Base-by-base conservation (phyloP, 2,329 filamentous ascomycete genomes). In the Aspergillus novofumigatus region DNA sequence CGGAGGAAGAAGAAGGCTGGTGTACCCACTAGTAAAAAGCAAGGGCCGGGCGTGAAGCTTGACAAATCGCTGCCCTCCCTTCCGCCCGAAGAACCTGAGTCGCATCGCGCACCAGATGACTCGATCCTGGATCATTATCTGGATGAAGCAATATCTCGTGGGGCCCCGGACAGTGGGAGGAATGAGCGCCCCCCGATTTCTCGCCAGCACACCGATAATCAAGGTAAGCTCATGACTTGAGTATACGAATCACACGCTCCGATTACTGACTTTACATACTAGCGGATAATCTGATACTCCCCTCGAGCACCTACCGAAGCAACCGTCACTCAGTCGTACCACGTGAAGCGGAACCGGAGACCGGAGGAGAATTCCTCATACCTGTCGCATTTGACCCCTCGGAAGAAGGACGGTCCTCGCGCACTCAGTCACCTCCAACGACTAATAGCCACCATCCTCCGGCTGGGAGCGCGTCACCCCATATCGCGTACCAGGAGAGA, bases 21-120 rank as follows among this genome's bases (percentile, higher is more conserved):
- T 53, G 81, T 83, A 45, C 28, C 67, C 65, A 58, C 72, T 63
- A 60, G 67, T 29, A 66, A 69, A 59, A 73, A 67, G 52, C 64
- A 68, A 64, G 59, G 60, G 10, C 83, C 68, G 10, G 63, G 62
- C 21, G 85, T 87, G 78, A 86, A 91, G 60, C 85, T 90, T 42
- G 93, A 99, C 72, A 97, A 97, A 74, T 96, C 92, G 6, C 79
- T 99, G 38, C 94, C 94, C 21, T 94, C 94, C 26, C 81, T 97
- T 25, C 94, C 93, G 29, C 89, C 90, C 5, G 91, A 85, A 32
- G 80, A 85, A 38, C 81, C 83, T 44, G 84, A 82, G 62, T 80
- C 83, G 3, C 89, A 79, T 3, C 77, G 79, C 6, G 79, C 82
- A 52, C 69, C 76, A 41, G 83, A 86, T 52, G 82, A 82, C 10